Base-by-base conservation (phyloP, 2,329 filamentous ascomycete genomes). In the Thelonectria olida region DNA sequence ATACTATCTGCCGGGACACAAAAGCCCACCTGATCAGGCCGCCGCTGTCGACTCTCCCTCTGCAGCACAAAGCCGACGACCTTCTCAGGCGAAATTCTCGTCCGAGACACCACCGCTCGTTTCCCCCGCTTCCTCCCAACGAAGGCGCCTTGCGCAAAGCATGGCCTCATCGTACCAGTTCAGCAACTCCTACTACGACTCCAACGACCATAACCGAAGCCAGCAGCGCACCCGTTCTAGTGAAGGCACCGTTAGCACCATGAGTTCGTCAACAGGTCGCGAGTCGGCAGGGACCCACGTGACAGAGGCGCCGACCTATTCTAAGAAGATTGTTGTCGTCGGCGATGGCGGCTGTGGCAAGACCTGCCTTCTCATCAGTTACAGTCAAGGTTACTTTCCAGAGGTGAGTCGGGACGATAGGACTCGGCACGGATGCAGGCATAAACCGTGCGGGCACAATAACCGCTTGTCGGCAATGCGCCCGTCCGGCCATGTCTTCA, bases 291-390 rank as follows among this genome's bases (percentile, higher is more conserved):
- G 86, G 63, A 97, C 95, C 54, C 90, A 92, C 77, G 87, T 95
- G 79, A 97, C 95, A 50, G 93, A 97, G 75, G 92, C 92, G 22
- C 94, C 95, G 4, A 88, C 92, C 58, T 97, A 96, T 81, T 98
- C 95, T 69, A 99, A 99, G 85, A 99, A 99, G 86, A 96, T 99
- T 76, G 96, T 99, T 44, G 96, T 99, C 52, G 96, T 99, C 45
- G 96, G 96, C 65, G 96, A 99, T 78, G 96, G 96, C 72, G 96
- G 96, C 65, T 99, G 96, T 79, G 96, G 96, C 73, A 99, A 99
- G 88, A 99, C 96, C 8, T 99, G 96, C 83, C 84, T 99, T 70
- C 84, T 99, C 79, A 99, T 99, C 80, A 97, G 94, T 81, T 99
- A 98, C 83, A 97, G 93, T 74, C 94, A 98, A 82, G 96, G 96